Conservation (phyloP, 2,329 filamentous ascomycete genomes). For the Apiospora rasikravindrae region DNA sequence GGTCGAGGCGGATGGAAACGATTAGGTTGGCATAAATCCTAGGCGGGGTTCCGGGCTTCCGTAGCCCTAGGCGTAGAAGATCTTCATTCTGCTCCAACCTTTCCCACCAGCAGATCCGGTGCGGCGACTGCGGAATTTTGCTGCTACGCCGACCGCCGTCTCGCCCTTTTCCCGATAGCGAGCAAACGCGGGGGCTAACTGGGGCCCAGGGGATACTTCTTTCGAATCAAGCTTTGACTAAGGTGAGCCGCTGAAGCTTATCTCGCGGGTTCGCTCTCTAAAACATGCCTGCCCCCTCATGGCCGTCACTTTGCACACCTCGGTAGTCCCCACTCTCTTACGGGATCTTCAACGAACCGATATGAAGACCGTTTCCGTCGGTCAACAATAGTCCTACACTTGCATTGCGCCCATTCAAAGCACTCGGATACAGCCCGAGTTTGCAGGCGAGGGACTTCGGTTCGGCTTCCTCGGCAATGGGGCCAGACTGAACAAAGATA, state of each 20-base stretch:
- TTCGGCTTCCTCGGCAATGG: neutral
- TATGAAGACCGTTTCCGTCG: neutral
- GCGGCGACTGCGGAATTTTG: neutral
- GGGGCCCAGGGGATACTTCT: no score
- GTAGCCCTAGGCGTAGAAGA: neutral
- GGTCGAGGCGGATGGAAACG: no score
- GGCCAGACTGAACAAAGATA: no score
- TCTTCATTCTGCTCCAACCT: neutral
- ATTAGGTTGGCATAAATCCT: neutral
- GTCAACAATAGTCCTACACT: neutral
- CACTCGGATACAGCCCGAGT: neutral
- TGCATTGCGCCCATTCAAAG: no score
- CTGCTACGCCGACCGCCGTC: neutral
- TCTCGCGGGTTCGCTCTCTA: neutral
- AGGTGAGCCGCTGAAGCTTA: neutral
- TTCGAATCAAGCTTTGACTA: constrained; percentile 14
- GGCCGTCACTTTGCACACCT: neutral
- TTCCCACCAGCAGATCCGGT: no score
- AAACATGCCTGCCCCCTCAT: neutral
- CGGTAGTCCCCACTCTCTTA: neutral
- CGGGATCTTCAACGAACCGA: neutral
- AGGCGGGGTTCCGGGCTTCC: neutral
- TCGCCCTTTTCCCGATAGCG: neutral
- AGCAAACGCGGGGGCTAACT: no score
- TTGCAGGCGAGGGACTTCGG: no score